Evolutionary conservation across 441 rosid genomes (phyloP).

Genomic region (Viola pubescens): DNA sequence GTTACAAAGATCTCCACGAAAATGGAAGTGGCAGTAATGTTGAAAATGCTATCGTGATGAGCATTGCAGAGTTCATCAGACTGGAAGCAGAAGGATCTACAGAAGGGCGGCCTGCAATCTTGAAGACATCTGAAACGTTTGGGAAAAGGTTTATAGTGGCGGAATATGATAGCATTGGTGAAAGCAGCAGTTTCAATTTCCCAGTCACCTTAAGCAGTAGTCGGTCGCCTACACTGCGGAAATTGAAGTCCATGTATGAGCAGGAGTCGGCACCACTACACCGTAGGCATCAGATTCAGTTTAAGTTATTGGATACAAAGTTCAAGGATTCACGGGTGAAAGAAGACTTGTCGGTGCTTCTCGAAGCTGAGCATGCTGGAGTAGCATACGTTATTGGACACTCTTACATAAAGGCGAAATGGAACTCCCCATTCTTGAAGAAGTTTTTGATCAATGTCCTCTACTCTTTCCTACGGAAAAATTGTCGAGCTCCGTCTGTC

Average conservation of each 20-base stretch:
- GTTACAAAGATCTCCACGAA: slow-evolving; percentile 73
- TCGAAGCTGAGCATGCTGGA: slow-evolving; percentile 71
- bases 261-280: slow-evolving; percentile 47
- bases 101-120: slow-evolving; percentile 73
- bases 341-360: slow-evolving; percentile 63
- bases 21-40: slow-evolving; percentile 62
- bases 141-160: slow-evolving; percentile 58
- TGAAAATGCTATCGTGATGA: slow-evolving; percentile 74
- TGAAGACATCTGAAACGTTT: slow-evolving; percentile 62
- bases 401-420: slow-evolving; percentile 57
- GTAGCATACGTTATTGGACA: slow-evolving; percentile 69
- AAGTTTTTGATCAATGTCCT: slow-evolving; percentile 51
- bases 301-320: slow-evolving; percentile 47
- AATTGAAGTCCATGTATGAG: slow-evolving; percentile 50
- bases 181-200: slow-evolving; percentile 32
- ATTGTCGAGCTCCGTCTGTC: slow-evolving; percentile 69
- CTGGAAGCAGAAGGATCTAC: slow-evolving; percentile 71
- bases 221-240: slow-evolving; percentile 49
- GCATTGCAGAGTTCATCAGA: slow-evolving; percentile 85
- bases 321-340: slow-evolving; percentile 47
- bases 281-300: slow-evolving; percentile 36
- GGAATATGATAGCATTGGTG: slow-evolving; percentile 31
- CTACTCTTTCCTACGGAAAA: slow-evolving; percentile 71
- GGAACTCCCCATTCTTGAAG: slow-evolving; percentile 61
- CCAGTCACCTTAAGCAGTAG: slow-evolving; percentile 36